Conservation (phyloP, 176 grass and related monocot genomes). For the Ananas comosus region DNA sequence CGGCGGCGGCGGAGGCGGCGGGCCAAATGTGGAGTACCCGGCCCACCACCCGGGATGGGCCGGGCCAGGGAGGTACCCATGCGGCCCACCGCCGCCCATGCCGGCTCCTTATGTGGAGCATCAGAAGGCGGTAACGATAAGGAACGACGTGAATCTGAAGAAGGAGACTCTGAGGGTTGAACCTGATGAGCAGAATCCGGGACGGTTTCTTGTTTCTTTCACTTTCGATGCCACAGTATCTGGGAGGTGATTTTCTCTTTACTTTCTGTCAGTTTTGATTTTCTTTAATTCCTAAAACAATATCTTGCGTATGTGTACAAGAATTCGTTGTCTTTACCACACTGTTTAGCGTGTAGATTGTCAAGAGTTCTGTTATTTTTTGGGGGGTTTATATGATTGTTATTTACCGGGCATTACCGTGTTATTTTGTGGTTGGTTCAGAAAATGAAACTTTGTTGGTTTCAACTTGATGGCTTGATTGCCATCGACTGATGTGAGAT, state of each 20-base stretch:
- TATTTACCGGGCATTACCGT: too few species aligned
- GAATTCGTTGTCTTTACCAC: too few species aligned
- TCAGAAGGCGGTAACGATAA: conserved; percentile 86
- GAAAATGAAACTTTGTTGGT: too few species aligned
- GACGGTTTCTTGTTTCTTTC: conserved; percentile 64
- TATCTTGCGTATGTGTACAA: too few species aligned
- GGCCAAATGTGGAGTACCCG: conserved; percentile 30
- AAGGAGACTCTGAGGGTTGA: conserved; percentile 95
- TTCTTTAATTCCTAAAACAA: too few species aligned
- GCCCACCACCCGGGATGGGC: conserved; percentile 50
- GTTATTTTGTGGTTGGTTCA: too few species aligned
- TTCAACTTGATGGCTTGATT: too few species aligned
- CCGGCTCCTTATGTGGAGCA: conserved; percentile 79
- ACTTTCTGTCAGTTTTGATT: too few species aligned
- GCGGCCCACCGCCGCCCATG: conserved; percentile 26
- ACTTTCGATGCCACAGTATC: conserved; percentile 81
- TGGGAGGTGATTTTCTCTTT: conserved; percentile 46
- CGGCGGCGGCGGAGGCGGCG: background rate
- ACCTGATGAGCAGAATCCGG: conserved; percentile 47
- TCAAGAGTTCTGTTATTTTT: background rate
- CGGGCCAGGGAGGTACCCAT: background rate
- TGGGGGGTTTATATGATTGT: background rate
- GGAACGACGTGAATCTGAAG: conserved; percentile 91
- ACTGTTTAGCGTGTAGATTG: too few species aligned
- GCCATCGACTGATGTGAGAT: too few species aligned